Evolutionary conservation across 768 basidiomycete species (phyloP).

Genomic region (Cystofilobasidium macerans): DNA sequence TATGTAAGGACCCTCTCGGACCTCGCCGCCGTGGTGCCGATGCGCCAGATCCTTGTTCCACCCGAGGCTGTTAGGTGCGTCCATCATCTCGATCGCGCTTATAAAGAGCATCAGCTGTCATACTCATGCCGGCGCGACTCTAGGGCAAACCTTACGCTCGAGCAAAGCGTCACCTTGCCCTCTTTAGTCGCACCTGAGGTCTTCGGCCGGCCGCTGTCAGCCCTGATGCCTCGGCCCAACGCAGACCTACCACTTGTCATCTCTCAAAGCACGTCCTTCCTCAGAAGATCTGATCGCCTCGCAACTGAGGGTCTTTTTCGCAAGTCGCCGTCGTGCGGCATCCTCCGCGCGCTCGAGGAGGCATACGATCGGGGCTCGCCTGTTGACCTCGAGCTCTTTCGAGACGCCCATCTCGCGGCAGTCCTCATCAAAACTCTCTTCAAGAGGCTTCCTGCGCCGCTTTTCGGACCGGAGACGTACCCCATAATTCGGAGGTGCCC

Average conservation of each 20-base stretch:
- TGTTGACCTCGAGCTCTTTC: constrained; percentile 63
- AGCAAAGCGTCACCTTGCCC: constrained; percentile 58
- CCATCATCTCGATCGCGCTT: neutral
- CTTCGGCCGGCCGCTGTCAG: constrained; percentile 71
- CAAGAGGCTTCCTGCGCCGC: constrained; percentile 63
- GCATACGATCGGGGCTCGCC: constrained; percentile 71
- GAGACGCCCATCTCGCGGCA: constrained; percentile 67
- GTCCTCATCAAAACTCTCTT: constrained; percentile 78
- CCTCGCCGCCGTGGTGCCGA: constrained; percentile 60
- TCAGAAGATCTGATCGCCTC: too few relatives aligned
- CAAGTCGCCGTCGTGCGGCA: constrained; percentile 59
- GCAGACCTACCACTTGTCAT: constrained; percentile 71
- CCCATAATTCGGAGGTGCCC: constrained; percentile 60
- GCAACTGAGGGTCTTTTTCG: constrained; percentile 70
- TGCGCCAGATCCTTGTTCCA: constrained; percentile 79
- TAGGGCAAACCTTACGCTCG: constrained; percentile 67
- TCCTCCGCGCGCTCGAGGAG: constrained; percentile 63
- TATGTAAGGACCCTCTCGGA: constrained; percentile 69
- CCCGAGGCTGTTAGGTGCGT: constrained; percentile 69
- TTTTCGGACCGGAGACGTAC: constrained; percentile 65
- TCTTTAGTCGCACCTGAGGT: constrained; percentile 47
- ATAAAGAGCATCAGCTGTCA: too few relatives aligned
- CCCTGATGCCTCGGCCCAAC: constrained; percentile 67
- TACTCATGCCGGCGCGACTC: too few relatives aligned
- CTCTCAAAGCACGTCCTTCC: constrained; percentile 59